phyloP scores from a whole-genome alignment of 257 asterid genomes.

The Primulina tabacum region DNA sequence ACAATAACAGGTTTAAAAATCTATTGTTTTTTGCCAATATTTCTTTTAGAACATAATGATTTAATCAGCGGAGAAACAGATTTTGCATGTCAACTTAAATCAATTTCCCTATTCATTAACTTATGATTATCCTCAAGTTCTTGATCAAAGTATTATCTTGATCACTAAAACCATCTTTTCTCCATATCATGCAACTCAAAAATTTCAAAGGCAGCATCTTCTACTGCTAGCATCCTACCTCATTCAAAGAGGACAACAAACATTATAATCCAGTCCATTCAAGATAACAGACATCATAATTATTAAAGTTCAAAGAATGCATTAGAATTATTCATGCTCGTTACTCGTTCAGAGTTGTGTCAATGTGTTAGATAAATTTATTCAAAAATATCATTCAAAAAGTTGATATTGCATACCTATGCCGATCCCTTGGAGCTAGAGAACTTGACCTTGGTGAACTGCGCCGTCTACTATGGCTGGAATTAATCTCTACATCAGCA shows the following conservation, averaged over 20 bases:
- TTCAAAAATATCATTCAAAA: background rate
- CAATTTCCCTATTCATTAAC: background rate
- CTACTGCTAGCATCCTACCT: background rate
- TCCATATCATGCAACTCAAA: background rate
- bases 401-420: conserved; percentile 44
- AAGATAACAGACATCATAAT: background rate
- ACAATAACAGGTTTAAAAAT: background rate
- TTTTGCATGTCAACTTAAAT: background rate
- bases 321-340: background rate
- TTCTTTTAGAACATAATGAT: no score
- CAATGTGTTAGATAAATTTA: conserved; percentile 7
- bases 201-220: background rate
- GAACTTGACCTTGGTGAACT: conserved; percentile 75
- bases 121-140: background rate
- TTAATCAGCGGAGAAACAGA: background rate
- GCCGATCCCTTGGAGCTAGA: conserved; percentile 62
- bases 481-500: conserved; percentile 54
- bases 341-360: background rate
- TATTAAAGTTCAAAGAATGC: background rate
- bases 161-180: background rate
- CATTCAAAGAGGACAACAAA: background rate
- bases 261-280: background rate
- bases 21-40: background rate
- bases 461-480: conserved; percentile 60
- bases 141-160: background rate